Evolutionary conservation across 352 stramenopile species (phyloP), one percentile per base, ranked within the genome.

Genomic region (Sclerospora graminicola): DNA sequence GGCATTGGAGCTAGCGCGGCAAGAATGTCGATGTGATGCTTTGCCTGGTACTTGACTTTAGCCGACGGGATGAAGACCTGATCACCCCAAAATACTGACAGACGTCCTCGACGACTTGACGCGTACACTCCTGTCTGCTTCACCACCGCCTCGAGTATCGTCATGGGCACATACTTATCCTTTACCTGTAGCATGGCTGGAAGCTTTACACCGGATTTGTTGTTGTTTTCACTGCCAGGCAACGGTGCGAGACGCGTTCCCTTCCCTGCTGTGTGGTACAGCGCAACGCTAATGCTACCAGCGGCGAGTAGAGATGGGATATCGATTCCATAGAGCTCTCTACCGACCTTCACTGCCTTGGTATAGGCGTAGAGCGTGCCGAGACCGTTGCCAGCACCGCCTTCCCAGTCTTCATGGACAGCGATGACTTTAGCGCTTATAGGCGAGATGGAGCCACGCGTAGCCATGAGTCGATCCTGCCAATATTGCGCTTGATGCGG

Each of bases 131-230:
- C 91, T 15, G 95, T 98, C 79, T 98, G 95, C 79, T 98, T 97
- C 35, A 99, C 79, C 26, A 99, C 95, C 13, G 93, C 91, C 61
- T 98, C 95, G 28, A 99, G 81, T 52, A 99, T 97, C 11, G 94
- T 98, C 63, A 98, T 95, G 28, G 91, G 84, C 57, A 96, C 81
- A 16, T 79, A 77, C 38, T 82, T 73, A 23, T 92, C 80, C 45
- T 79, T 73, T 31, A 94, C 75, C 57, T 87, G 74, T 56, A 96
- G 70, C 61, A 91, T 95, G 32, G 94, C 89, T 3, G 94, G 94
- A 21, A 99, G 76, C 88, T 98, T 98, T 33, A 99, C 95, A 43
- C 94, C 95, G 18, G 94, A 97, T 71, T 99, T 99, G 78, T 99
- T 99, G 71, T 99, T 99, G 74, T 98, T 98, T 60, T 99, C 95